Base-by-base conservation (phyloP, 2,329 filamentous ascomycete genomes). In the Pseudocercospora fijiensis region DNA sequence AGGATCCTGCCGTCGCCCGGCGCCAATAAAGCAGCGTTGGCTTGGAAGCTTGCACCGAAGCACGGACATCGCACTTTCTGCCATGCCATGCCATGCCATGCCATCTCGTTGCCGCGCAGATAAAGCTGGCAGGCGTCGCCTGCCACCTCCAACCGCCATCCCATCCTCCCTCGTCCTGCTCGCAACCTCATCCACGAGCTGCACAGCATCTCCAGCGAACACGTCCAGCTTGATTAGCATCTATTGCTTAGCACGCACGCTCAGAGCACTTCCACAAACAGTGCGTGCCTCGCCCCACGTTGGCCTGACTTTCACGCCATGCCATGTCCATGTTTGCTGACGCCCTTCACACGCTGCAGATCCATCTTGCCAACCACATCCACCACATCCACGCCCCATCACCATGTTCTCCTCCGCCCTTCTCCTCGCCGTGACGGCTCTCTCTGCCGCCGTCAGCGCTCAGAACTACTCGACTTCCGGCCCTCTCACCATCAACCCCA, bases 361-460 rank as follows among this genome's bases (percentile, higher is more conserved):
- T 28, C 27, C 57, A 61, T 28, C 55, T 22, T 47, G 52, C 37
- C 64, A 70, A 72, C 75, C 76, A 63, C 62, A 41, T 24, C 43
- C 20, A 45, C 27, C 27, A 47, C 20, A 20, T 22, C 37, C 60
- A 64, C 18, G 16, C 11, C 30, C 67, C 62, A 63, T 62, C 47
- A 82, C 62, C 69, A 81, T 84, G 82, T 76, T 80, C 77, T 79
- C 78, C 77, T 78, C 80, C 43, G 76, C 78, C 63, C 71, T 81
- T 70, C 67, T 83, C 71, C 64, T 82, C 72, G 76, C 81, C 72
- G 78, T 78, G 56, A 71, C 81, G 69, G 77, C 83, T 67, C 74
- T 83, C 66, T 75, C 80, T 69, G 76, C 78, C 71, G 70, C 80
- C 28, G 78, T 76, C 58, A 77, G 77, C 60, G 80, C 81, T 53